Evolutionary conservation across 768 basidiomycete species (phyloP), one percentile per base, ranked within the genome.

Genomic region (Infundibulicybe gibba): DNA sequence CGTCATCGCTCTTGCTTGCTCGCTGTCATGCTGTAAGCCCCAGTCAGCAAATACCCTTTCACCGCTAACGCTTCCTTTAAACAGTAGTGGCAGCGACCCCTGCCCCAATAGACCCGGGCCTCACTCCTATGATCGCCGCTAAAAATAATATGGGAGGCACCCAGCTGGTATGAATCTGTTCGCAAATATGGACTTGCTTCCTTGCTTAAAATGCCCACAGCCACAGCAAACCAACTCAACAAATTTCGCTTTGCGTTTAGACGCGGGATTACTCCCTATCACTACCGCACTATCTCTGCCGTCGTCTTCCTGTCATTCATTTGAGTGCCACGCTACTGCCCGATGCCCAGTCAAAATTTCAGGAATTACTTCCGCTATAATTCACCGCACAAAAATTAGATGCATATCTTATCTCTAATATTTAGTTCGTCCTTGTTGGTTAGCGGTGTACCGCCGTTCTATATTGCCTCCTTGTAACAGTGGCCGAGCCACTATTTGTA

Each of bases 111-210:
- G 58, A 60, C 44, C 45, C 49, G 1, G 50, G 49, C 32, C 43
- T 62, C 21, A 54, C 55, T 16, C 54, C 60, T 31, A 47, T 58
- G 17, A 52, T 64, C 45, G 59, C 61, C 16, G 45, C 45, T 13
- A 64, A 62, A 45, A 56, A 61, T 31, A 60, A 61, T 48, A 44
- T 64, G 5, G 59, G 52, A 1, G 44, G 58, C 12, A 41, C 16
- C 33, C 53, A 42, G 43, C 37, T 33, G 20, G 49, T 55, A 43
- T 47, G 39, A 3, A 10, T 13, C 12, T 21, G 17, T 31, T 20
- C 33, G 17, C 37, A 15, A 31, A 11, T 3, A 10, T 32, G n/a
- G n/a, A n/a, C 6, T 9, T 5, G 5, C 32, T 3, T 2, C 17
- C 13, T 14, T 32, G n/a, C 45, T 49, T 10, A 46, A 35, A 32